Evolutionary conservation across 164 flowering plant species (phyloP).

Genomic region (Tetracentron sinense): DNA sequence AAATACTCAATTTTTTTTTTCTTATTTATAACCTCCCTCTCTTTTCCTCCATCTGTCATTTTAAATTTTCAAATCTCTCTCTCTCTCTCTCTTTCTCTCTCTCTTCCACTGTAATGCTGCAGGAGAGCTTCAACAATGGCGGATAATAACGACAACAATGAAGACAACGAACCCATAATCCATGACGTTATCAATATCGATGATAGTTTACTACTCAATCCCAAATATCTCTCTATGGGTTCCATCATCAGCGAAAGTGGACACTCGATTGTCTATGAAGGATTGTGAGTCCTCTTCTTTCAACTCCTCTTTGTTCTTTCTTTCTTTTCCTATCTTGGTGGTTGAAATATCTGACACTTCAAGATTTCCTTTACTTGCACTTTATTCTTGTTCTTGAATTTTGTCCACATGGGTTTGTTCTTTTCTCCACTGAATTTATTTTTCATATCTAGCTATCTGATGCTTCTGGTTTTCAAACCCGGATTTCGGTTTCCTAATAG

Average conservation of each 20-base stretch:
- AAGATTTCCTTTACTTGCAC: no score
- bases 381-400: no score
- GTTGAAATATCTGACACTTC: no score
- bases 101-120: constrained; percentile 6
- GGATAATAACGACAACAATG: background rate
- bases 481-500: no score
- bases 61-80: background rate
- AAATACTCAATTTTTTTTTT: no score
- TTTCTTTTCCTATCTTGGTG: background rate
- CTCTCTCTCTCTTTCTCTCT: constrained; percentile 4
- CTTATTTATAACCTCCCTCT: no score
- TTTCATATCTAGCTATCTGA: no score
- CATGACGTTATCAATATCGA: constrained; percentile 2
- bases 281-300: constrained; percentile 11
- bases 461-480: no score
- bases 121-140: background rate
- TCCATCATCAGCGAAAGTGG: constrained; percentile 16
- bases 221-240: constrained; percentile 5
- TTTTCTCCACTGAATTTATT: no score
- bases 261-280: constrained; percentile 20
- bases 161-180: background rate
- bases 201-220: constrained; percentile 11
- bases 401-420: no score
- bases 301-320: background rate
- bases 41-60: background rate